Percentiles rank a stretch among this genome's conserved stretches.
Evolutionary conservation across 352 stramenopile genomes (phyloP).

Genomic region (Elongisporangium senticosum): DNA sequence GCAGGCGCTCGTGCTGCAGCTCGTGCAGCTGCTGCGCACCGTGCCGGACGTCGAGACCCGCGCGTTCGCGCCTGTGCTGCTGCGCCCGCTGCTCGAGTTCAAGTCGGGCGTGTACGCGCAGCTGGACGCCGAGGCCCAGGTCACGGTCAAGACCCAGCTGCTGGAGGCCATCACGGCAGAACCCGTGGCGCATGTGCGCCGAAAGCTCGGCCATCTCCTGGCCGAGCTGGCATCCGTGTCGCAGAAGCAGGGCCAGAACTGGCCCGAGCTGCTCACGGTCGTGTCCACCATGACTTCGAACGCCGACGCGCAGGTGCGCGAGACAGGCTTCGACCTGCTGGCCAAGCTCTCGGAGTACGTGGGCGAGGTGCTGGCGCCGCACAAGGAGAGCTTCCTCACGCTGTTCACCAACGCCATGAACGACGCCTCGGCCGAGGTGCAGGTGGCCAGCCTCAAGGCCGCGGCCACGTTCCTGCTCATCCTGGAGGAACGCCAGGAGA

Average conservation of each 20-base stretch:
- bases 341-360: slow-evolving; percentile 71
- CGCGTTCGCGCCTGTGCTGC: slow-evolving; percentile 71
- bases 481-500: slow-evolving; percentile 63
- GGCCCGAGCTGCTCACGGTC: slow-evolving; percentile 64
- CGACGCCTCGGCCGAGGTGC: slow-evolving; percentile 51
- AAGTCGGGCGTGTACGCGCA: slow-evolving; percentile 62
- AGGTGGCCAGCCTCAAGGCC: slow-evolving; percentile 71
- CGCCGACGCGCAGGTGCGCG: slow-evolving; percentile 52
- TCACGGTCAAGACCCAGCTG: slow-evolving; percentile 62
- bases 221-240: slow-evolving; percentile 63
- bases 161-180: slow-evolving; percentile 61
- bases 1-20: slow-evolving; percentile 52
- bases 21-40: slow-evolving; percentile 58
- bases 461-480: slow-evolving; percentile 66
- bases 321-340: slow-evolving; percentile 75
- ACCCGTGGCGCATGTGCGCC: slow-evolving; percentile 67
- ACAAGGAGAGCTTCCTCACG: slow-evolving; percentile 78
- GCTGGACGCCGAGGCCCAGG: slow-evolving; percentile 48
- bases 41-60: slow-evolving; percentile 54
- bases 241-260: slow-evolving; percentile 44
- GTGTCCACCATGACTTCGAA: slow-evolving; percentile 58
- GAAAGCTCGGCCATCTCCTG: slow-evolving; percentile 76
- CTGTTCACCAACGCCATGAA: slow-evolving; percentile 72
- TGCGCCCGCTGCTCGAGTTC: slow-evolving; percentile 68
- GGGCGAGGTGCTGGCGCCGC: slow-evolving; percentile 50